Percentiles rank a stretch among this genome's conserved stretches.
Conservation (phyloP, 495 filamentous ascomycete genomes). For the Aspergillus conjunctus region DNA sequence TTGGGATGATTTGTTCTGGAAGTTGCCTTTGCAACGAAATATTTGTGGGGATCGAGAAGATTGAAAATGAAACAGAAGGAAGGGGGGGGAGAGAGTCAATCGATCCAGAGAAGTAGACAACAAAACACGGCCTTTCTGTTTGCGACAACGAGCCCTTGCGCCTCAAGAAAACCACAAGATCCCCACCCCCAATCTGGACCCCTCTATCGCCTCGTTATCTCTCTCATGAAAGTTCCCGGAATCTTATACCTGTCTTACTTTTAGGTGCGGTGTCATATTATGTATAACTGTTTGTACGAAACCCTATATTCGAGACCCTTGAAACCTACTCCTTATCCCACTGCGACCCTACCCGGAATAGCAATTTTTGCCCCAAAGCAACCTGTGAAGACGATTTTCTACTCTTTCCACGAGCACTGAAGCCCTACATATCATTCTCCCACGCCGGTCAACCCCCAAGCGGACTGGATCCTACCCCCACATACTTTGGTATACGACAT, state of each 20-base stretch:
- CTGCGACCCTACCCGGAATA: background rate
- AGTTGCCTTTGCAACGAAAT: background rate
- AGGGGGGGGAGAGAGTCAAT: background rate
- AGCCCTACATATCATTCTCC: background rate
- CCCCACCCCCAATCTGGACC: background rate
- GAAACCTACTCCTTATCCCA: conserved; percentile 1
- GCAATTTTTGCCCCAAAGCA: conserved; percentile 4
- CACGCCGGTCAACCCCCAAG: conserved; percentile 3
- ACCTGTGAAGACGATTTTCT: background rate
- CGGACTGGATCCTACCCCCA: background rate
- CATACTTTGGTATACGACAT: conserved; percentile 13
- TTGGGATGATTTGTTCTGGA: background rate
- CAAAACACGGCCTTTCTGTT: background rate
- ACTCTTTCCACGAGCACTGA: conserved; percentile 8
- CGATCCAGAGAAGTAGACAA: background rate
- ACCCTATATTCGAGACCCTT: conserved; percentile 14
- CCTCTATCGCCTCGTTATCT: background rate
- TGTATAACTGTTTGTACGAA: conserved; percentile 63
- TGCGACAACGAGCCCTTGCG: background rate
- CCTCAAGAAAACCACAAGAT: background rate
- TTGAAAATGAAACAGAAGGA: background rate
- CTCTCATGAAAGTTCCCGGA: conserved; percentile 1
- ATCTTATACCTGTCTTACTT: conserved; percentile 38
- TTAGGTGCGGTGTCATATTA: conserved; percentile 68
- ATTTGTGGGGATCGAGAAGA: background rate